Conservation (phyloP, 768 basidiomycete genomes). For the Amanita inopinata region DNA sequence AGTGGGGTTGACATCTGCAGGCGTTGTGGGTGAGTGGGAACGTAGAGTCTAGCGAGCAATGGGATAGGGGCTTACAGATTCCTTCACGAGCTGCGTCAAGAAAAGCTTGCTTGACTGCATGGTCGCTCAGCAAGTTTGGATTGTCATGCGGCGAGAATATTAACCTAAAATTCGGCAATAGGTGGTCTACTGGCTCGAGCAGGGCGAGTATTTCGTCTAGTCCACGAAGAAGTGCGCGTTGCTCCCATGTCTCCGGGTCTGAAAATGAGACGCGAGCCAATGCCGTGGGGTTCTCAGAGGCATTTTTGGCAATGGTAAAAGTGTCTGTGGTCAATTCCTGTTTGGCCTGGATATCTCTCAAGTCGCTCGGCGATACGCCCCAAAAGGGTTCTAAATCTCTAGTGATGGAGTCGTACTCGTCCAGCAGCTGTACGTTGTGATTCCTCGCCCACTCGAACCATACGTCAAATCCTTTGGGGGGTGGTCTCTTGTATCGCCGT, state of each 20-base stretch:
- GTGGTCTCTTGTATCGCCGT: conserved; percentile 24
- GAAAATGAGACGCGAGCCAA: conserved; percentile 17
- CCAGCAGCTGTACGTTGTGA: conserved; percentile 37
- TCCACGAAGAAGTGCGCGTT: conserved; percentile 15
- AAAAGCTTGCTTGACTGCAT: conserved; percentile 20
- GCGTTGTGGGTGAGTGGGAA: neutral
- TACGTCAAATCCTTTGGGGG: conserved; percentile 35
- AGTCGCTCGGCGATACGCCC: conserved; percentile 26
- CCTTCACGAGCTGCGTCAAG: conserved; percentile 23
- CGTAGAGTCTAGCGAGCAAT: neutral
- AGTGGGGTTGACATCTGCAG: conserved; percentile 16
- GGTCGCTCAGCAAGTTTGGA: conserved; percentile 25
- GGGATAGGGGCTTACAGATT: conserved; percentile 17
- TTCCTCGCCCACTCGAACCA: conserved; percentile 37
- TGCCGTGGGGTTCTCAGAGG: conserved; percentile 8
- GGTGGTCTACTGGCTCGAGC: conserved; percentile 26
- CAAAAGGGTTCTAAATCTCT: conserved; percentile 33
- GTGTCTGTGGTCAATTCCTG: conserved; percentile 23
- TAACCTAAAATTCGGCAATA: conserved; percentile 30
- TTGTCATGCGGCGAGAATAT: conserved; percentile 31
- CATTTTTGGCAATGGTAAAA: conserved; percentile 25
- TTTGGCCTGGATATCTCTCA: conserved; percentile 19
- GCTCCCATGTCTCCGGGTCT: conserved; percentile 15
- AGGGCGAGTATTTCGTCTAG: conserved; percentile 21
- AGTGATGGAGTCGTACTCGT: conserved; percentile 46